A percentile compares a stretch with the other conserved stretches of the same genome.
Evolutionary conservation across 345 rosid species (phyloP).

Genomic region (Citrus sinensis): DNA sequence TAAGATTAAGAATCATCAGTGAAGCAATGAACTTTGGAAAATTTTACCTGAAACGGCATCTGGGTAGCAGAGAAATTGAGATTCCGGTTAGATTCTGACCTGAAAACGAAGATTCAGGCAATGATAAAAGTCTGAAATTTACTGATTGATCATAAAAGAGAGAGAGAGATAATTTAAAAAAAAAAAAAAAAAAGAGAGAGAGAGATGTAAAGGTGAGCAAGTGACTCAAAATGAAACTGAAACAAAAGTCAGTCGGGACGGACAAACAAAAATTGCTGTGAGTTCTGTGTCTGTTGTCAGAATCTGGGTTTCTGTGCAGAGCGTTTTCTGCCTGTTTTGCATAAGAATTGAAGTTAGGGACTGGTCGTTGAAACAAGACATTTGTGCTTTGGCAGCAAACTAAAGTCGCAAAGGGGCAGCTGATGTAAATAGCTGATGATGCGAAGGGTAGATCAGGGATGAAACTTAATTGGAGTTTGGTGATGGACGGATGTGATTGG

Average conservation of each 20-base stretch:
- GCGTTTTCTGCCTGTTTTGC: neutral
- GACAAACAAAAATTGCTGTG: neutral
- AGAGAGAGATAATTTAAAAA: neutral
- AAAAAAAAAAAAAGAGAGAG: neutral
- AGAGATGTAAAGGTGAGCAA: neutral
- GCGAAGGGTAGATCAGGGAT: neutral
- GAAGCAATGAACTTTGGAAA: neutral
- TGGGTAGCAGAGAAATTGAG: constrained; percentile 4
- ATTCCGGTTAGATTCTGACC: constrained; percentile 8
- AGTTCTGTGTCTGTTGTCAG: neutral
- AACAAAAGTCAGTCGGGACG: neutral
- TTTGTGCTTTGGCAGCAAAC: neutral
- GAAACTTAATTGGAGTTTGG: too few species aligned
- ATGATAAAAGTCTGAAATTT: neutral
- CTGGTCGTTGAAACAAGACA: neutral
- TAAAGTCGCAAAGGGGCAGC: neutral
- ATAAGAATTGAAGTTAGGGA: neutral
- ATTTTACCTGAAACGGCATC: constrained; percentile 4
- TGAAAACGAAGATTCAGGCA: neutral
- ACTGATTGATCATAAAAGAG: neutral
- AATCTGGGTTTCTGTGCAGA: constrained; percentile 8
- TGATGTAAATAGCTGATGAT: neutral
- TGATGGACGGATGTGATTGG: neutral
- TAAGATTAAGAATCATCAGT: neutral
- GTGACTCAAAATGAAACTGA: neutral